phyloP scores from a whole-genome alignment of 148 eudicot species.

The Vaccinium corymbosum region DNA sequence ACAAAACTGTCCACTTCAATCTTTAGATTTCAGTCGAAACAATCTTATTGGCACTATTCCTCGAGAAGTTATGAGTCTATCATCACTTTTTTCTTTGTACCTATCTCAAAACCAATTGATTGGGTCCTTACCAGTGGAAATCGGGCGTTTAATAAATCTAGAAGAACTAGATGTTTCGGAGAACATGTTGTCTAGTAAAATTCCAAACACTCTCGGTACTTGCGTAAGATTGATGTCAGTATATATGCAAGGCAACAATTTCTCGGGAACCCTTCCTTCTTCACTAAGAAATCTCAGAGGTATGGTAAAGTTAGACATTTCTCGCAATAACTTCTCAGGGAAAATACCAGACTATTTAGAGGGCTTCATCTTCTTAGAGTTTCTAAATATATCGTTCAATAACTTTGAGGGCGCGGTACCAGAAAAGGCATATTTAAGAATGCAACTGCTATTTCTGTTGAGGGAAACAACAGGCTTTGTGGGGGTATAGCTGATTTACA shows the following conservation, averaged over 20 bases:
- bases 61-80: not conserved
- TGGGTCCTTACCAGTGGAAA: not conserved
- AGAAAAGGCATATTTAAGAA: no score
- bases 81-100: not conserved
- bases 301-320: not conserved
- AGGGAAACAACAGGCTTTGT: slow-evolving; percentile 15
- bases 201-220: not conserved
- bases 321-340: slow-evolving; percentile 6
- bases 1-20: not conserved
- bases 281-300: slow-evolving; percentile 6
- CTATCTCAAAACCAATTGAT: not conserved
- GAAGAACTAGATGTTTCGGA: not conserved
- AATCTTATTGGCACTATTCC: slow-evolving; percentile 1
- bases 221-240: not conserved
- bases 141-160: not conserved
- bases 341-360: not conserved
- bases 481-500: slow-evolving; percentile 31
- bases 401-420: no score
- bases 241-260: not conserved
- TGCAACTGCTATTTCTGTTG: no score
- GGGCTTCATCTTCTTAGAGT: not conserved
- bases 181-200: not conserved
- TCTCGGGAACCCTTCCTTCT: not conserved
- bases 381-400: no score
- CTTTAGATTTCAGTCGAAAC: not conserved